Evolutionary conservation across 2,329 filamentous ascomycete species (phyloP), one percentile per base, ranked within the genome.

Genomic region (Akanthomyces uredinophilus): DNA sequence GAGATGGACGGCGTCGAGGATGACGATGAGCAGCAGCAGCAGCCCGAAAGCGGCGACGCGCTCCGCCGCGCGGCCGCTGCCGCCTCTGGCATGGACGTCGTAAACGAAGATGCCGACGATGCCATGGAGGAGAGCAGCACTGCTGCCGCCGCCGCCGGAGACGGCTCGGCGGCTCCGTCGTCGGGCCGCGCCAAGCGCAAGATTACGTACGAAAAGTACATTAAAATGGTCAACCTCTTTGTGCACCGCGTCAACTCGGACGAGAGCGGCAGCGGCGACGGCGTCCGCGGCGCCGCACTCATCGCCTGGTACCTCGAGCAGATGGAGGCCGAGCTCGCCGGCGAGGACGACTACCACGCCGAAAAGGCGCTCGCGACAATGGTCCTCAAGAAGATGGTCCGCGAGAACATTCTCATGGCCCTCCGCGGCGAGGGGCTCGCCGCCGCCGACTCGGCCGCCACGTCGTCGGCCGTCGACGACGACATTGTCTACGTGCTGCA

Each of bases 121-220:
- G 27, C 58, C 3, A 60, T 54, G 58, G 22, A 53, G 20, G 58
- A 60, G 1, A 39, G 49, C 41, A 20, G 5, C 4, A 39, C 35
- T n/a, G 39, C 50, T 13, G 7, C 50, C 5, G 32, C 47, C 8
- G 13, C 22, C 2, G 39, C 51, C n/a, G 11, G 29, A 2, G 47
- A 32, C 20, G 16, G 39, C 22, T 75, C 72, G 13, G 71, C 75
- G 60, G 14, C 60, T 64, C 22, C 64, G 37, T 72, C 32, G 75
- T 75, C 27, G 74, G 70, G 50, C 77, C 70, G 27, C 78, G 79
- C 82, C 68, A 92, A 89, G 77, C 95, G 91, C 60, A 95, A 92
- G 70, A 94, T 99, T 71, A 96, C 92, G 4, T 96, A 96, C 70
- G 94, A 98, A 70, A 95, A 96, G 75, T 99, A 96, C 76, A 90